These are phyloP conservation scores for Malus hybrid DNA, from an alignment of 331 rosid species.

Conservation along the genomic window DNA sequence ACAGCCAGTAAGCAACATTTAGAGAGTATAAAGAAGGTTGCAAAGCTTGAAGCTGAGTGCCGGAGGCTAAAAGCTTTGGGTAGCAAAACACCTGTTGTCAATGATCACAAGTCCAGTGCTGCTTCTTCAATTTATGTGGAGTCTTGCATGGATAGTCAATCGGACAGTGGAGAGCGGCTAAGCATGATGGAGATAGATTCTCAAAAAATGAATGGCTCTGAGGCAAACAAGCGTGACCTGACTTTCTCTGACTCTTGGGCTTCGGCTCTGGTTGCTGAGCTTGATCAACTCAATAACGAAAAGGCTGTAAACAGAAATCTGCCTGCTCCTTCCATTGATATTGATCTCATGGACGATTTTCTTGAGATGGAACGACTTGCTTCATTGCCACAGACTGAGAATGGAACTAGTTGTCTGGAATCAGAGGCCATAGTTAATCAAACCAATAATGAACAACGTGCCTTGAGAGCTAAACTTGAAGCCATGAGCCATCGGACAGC, in stretches of 20 bases:
- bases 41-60: slow-evolving; percentile 85
- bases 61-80: slow-evolving; percentile 47
- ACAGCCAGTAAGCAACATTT: slow-evolving; percentile 84
- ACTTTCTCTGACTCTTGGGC: slow-evolving; percentile 68
- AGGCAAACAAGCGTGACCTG: slow-evolving; percentile 46
- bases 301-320: slow-evolving; percentile 31
- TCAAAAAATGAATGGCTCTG: slow-evolving; percentile 36
- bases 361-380: slow-evolving; percentile 92
- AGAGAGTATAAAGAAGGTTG: slow-evolving; percentile 73
- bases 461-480: slow-evolving; percentile 40
- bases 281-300: slow-evolving; percentile 69
- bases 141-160: slow-evolving; percentile 67
- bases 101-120: slow-evolving; percentile 44
- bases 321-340: slow-evolving; percentile 43
- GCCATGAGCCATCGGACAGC: slow-evolving; percentile 13
- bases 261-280: slow-evolving; percentile 50
- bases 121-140: slow-evolving; percentile 56
- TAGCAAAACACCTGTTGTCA: slow-evolving; percentile 26
- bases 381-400: slow-evolving; percentile 50
- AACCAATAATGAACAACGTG: slow-evolving; percentile 24
- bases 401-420: slow-evolving; percentile 29
- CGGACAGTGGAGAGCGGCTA: slow-evolving; percentile 59
- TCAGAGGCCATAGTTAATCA: slow-evolving; percentile 26
- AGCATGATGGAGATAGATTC: slow-evolving; percentile 35
- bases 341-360: slow-evolving; percentile 87